Evolutionary conservation across 2,329 filamentous ascomycete species (phyloP).

Genomic region (Boeremia lycopersici): DNA sequence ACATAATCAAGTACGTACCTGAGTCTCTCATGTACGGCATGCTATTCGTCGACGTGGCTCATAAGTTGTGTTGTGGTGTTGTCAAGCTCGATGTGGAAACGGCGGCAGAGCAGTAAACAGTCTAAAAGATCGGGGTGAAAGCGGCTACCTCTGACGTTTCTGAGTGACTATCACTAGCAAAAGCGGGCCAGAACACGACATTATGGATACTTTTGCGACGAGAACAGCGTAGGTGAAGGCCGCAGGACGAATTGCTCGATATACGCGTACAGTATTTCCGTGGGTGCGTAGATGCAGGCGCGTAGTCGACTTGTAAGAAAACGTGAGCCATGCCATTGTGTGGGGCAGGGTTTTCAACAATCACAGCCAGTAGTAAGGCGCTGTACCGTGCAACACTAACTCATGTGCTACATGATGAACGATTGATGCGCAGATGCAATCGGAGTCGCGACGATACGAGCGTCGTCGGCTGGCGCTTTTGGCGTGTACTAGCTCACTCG

Average conservation of each 20-base stretch:
- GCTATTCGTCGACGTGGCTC: not conserved
- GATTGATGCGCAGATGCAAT: not conserved
- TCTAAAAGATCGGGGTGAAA: constrained; percentile 11
- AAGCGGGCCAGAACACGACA: not conserved
- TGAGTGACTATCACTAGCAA: not conserved
- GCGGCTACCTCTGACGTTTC: constrained; percentile 3
- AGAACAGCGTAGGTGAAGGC: not conserved
- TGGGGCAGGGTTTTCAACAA: too few species aligned
- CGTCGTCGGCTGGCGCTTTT: constrained; percentile 5
- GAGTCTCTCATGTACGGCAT: not conserved
- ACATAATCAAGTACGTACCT: not conserved
- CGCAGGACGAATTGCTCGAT: too few species aligned
- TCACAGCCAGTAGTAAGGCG: too few species aligned
- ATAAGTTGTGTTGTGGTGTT: not conserved
- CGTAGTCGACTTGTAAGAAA: not conserved
- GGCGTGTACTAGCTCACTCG: constrained; percentile 3
- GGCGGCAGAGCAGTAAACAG: not conserved
- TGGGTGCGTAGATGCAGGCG: not conserved
- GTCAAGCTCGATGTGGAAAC: not conserved
- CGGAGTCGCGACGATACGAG: not conserved
- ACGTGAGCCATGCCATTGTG: too few species aligned
- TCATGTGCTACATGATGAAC: too few species aligned
- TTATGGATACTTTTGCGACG: not conserved
- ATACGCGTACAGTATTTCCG: not conserved
- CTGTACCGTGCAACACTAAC: too few species aligned